Percentiles rank a stretch among this genome's conserved stretches.
phyloP scores from a whole-genome alignment of 495 filamentous ascomycete genomes.

The Amphirosellinia nigrospora region DNA sequence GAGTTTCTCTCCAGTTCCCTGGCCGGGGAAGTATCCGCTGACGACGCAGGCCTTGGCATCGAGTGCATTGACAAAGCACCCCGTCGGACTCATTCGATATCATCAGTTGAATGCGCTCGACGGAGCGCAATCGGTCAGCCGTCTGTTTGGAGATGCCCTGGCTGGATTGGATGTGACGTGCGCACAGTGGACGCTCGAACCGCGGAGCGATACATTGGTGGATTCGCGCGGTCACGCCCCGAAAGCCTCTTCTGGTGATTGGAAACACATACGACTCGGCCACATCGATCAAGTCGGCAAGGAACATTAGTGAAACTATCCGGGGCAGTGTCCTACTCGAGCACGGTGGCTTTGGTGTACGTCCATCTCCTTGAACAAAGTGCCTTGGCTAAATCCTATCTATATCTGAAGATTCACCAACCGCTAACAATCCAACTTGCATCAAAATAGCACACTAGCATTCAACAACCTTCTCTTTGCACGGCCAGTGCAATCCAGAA shows the following conservation, averaged over 20 bases:
- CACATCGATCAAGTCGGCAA: conserved; percentile 54
- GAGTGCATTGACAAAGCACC: conserved; percentile 18
- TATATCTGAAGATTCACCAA: not conserved
- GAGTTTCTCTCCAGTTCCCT: not conserved
- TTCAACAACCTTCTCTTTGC: conserved; percentile 57
- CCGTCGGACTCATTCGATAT: conserved; percentile 15
- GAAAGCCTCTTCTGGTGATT: conserved; percentile 52
- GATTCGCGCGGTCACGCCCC: conserved; percentile 50
- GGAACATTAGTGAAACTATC: conserved; percentile 57
- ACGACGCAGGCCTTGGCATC: conserved; percentile 24
- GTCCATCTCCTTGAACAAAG: conserved; percentile 29
- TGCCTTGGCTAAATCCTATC: not conserved
- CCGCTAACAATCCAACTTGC: conserved; percentile 8
- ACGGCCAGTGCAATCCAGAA: conserved; percentile 48
- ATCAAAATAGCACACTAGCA: conserved; percentile 50
- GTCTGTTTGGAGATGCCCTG: conserved; percentile 29
- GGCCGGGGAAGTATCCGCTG: not conserved
- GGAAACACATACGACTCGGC: conserved; percentile 50
- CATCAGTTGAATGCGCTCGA: not conserved
- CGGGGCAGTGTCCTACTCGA: conserved; percentile 59
- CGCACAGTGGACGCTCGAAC: conserved; percentile 51
- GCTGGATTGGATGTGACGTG: conserved; percentile 38
- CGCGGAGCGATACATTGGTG: conserved; percentile 50
- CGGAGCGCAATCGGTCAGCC: conserved; percentile 15
- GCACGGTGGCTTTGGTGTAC: conserved; percentile 62